Conservation (phyloP, 495 filamentous ascomycete genomes). For the Penicillium ucsense region DNA sequence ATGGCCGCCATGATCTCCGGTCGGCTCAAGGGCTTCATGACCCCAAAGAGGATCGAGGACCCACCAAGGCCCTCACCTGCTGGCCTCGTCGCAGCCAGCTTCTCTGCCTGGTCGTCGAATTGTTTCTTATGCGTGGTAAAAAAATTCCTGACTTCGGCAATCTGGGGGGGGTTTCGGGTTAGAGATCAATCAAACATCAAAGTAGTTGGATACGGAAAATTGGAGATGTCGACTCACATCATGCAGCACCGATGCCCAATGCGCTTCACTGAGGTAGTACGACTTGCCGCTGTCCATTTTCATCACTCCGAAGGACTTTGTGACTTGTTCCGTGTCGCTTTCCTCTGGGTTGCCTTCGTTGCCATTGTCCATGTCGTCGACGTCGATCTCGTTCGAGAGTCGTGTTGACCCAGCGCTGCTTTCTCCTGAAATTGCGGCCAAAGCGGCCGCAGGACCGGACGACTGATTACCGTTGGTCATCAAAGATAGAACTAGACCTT, state of each 20-base stretch:
- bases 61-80: conserved; percentile 48
- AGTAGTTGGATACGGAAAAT: background rate
- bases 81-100: conserved; percentile 55
- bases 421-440: conserved; percentile 53
- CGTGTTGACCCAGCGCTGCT: conserved; percentile 41
- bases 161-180: conserved; percentile 38
- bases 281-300: conserved; percentile 80
- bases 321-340: conserved; percentile 81
- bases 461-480: conserved; percentile 83
- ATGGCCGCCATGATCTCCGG: conserved; percentile 70
- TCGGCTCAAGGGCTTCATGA: conserved; percentile 53
- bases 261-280: conserved; percentile 76
- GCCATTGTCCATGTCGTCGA: conserved; percentile 48
- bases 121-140: conserved; percentile 64
- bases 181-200: background rate
- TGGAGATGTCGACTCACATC: conserved; percentile 45
- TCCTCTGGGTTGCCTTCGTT: conserved; percentile 44
- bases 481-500: conserved; percentile 86
- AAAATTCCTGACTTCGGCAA: conserved; percentile 87
- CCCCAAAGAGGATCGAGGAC: conserved; percentile 67
- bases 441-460: conserved; percentile 52
- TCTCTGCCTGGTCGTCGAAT: conserved; percentile 50
- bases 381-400: conserved; percentile 43
- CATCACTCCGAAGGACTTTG: conserved; percentile 77
- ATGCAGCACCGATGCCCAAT: conserved; percentile 81